Base-by-base conservation (phyloP, 352 stramenopile species). In the Chrysophaeum taylorii region DNA sequence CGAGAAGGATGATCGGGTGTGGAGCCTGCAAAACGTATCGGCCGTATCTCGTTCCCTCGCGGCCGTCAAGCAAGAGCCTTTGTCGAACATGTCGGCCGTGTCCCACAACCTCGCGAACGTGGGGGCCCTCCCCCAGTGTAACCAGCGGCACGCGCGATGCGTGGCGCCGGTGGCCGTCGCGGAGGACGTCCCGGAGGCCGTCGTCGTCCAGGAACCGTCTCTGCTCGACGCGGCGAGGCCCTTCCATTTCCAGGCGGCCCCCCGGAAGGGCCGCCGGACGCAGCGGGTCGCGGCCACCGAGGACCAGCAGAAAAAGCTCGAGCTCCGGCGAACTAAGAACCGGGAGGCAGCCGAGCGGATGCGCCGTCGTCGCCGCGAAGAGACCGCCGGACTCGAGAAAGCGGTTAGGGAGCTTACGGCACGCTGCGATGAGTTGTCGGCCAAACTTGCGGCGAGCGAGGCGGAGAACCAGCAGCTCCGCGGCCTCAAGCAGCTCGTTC, bases 271-370 rank as follows among this genome's bases (percentile, higher is more conserved):
- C 48, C 5, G 52, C 52, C 52, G 27, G 52, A 25, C 52, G 27
- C 7, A 4, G 33, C 25, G 52, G 52, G 9, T 25, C 25, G 52
- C 25, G 27, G 4, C 15, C 52, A 31, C 4, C 52, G 52, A 36
- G 9, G 29, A 63, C 7, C 12, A 9, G 12, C 5, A 54, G 12
- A 23, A 23, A 7, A 63, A 63, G 25, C n/a, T 63, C 27, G 27
- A 39, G 52, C 15, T 38, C 5, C 52, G 52, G 27, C 52, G 52
- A 25, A 31, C 52, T 25, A 36, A 39, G 52, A 63, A 63, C 29
- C 25, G 52, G 9, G 52, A 63, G 33, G 52, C 52, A 7, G 52
- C 52, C 9, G 52, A 63, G 52, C 52, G 52, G 27, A 63, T 63
- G 52, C 52, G 52, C 9, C 52, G 52, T 15, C 52, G 52, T 14